phyloP scores from a whole-genome alignment of 208 protist species.

The Leishmania gerbilli region DNA sequence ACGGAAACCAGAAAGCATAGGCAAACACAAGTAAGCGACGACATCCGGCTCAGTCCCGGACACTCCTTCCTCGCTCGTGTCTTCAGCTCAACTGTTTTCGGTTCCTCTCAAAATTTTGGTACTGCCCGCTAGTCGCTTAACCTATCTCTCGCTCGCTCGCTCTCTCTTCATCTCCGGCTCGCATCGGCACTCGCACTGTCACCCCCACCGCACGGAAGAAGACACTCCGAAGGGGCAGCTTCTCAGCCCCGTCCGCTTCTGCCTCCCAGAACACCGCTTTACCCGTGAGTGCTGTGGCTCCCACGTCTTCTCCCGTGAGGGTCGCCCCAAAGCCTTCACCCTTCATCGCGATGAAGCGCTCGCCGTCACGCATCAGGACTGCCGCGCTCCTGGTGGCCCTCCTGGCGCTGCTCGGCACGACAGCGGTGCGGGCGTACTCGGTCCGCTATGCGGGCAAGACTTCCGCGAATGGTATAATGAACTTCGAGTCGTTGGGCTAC shows the following conservation, averaged over 20 bases:
- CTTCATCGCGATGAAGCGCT: not conserved
- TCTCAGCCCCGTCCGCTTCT: no score
- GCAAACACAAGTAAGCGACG: not conserved
- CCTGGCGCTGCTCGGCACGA: conserved; percentile 17
- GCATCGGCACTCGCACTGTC: not conserved
- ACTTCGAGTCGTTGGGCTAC: conserved; percentile 29
- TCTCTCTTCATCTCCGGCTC: not conserved
- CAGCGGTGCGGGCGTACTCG: conserved; percentile 34
- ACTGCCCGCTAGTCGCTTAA: not conserved
- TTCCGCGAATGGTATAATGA: conserved; percentile 18
- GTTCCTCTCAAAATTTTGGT: not conserved
- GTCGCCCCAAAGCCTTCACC: not conserved
- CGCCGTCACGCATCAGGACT: not conserved
- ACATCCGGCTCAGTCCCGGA: not conserved
- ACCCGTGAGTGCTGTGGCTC: not conserved
- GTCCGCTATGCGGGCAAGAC: conserved; percentile 41
- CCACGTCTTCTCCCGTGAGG: not conserved
- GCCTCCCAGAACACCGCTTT: not conserved
- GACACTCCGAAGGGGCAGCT: not conserved
- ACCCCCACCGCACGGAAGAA: not conserved
- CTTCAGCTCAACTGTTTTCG: not conserved
- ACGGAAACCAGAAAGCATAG: no score
- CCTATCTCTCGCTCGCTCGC: not conserved
- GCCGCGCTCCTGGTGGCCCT: conserved; percentile 16
- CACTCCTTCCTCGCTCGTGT: not conserved